A percentile compares a stretch with the other conserved stretches of the same genome.
Conservation (phyloP, 2,329 filamentous ascomycete species). For the Bipolaris zeicola region DNA sequence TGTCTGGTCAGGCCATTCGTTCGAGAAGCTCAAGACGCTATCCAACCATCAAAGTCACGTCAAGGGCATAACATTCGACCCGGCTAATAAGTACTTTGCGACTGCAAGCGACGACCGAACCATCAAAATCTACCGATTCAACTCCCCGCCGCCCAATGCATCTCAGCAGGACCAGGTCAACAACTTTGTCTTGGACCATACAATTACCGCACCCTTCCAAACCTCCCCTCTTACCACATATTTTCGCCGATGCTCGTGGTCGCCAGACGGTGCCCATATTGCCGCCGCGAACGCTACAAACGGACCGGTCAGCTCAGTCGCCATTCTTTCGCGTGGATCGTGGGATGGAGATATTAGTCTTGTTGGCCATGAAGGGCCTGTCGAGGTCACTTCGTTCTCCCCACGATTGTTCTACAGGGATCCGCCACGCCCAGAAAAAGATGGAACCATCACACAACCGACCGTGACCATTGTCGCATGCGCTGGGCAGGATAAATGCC, state of each 20-base stretch:
- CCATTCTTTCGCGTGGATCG: slow-evolving; percentile 86
- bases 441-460: slow-evolving; percentile 52
- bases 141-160: slow-evolving; percentile 82
- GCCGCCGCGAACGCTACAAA: slow-evolving; percentile 97
- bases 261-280: slow-evolving; percentile 94
- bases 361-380: slow-evolving; percentile 95
- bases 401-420: slow-evolving; percentile 83
- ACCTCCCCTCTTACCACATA: slow-evolving; percentile 95
- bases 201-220: slow-evolving; percentile 83
- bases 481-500: slow-evolving; percentile 92
- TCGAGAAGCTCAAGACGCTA: slow-evolving; percentile 95
- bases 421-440: slow-evolving; percentile 60
- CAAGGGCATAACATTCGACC: slow-evolving; percentile 98
- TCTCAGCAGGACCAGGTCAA: slow-evolving; percentile 94
- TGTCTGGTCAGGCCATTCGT: slow-evolving; percentile 96
- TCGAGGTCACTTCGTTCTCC: slow-evolving; percentile 96
- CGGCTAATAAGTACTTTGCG: slow-evolving; percentile 98
- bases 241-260: slow-evolving; percentile 96
- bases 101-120: slow-evolving; percentile 96
- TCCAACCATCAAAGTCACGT: slow-evolving; percentile 95
- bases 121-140: slow-evolving; percentile 96
- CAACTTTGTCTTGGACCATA: slow-evolving; percentile 95
- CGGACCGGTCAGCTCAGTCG: slow-evolving; percentile 94
- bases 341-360: slow-evolving; percentile 98
- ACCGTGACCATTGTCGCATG: slow-evolving; percentile 94